Base-by-base conservation (phyloP, 2,329 filamentous ascomycete genomes). In the Colletotrichum limetticola region DNA sequence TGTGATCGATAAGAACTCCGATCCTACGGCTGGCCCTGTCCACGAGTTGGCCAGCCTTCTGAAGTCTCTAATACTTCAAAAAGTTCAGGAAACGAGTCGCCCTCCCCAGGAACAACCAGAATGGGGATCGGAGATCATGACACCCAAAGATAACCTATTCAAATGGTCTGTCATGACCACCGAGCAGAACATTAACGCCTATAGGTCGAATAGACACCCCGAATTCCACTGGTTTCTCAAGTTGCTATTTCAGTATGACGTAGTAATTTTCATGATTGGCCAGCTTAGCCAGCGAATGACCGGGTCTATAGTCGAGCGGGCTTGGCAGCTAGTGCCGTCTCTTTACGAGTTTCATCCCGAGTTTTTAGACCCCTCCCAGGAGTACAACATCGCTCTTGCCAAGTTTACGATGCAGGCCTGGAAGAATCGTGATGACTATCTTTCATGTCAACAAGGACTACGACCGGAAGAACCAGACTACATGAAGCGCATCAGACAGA, bases 161-260 rank as follows among this genome's bases (percentile, higher is more conserved):
- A 88, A 87, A 76, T 80, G 90, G 12, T 83, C 88, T 1, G 76
- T 91, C 28, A 82, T 84, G 52, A 81, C 84, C 22, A 82, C 85
- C 8, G 86, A 89, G 75, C 84, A 88, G 71, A 85, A 85, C 66
- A 78, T 86, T 6, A 80, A 81, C 14, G 80, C 86, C 14, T 88
- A 88, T 75, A 79, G 80, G 19, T 80, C 83, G 35, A 83, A 81
- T 1, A 71, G 60, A 46, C 62, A 71, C 42, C 68, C 63, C 2
- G 86, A 86, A 1, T 91, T 90, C 77, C 77, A 87, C 19, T 91
- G 89, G 89, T 89, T 87, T 74, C 82, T 86, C 77, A 84, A 85
- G 71, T 80, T 82, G 26, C 85, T 89, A 75, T 89, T 91, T 78
- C 88, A 90, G 75, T 79, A 87, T 53, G 89, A 89, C 68, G 80